Base-by-base conservation (phyloP, 2,329 filamentous ascomycete genomes). In the Diaporthe sp. region DNA sequence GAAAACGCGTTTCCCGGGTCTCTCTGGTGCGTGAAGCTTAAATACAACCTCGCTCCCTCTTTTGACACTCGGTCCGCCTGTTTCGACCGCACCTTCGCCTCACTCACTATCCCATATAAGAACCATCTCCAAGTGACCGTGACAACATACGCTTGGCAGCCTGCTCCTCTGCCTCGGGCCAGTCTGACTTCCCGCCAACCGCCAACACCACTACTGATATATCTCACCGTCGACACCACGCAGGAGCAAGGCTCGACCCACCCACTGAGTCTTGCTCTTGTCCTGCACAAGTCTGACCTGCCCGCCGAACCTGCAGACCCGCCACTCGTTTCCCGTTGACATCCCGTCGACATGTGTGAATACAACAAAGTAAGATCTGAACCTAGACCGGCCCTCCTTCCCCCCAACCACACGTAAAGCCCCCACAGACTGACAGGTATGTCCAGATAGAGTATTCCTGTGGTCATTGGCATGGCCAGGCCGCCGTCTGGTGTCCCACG, bases 371-470 rank as follows among this genome's bases (percentile, higher is more conserved):
- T 76, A 69, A 55, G 55, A 61, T 15, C 55, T 70, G 19, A 8
- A 8, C 52, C 66, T 13, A 7, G 42, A 47, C 42, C 17, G 22
- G 25, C 22, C 6, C 42, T 45, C n/a, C 7, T 19, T 5, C 40
- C 6, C 5, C 33, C 17, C 35, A 38, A 25, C 42, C 22, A 52
- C 22, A 7, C 5, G 4, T 35, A 57, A 57, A 28, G 38, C 10
- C 28, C 13, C 22, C 42, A 13, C 9, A 58, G 28, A 28, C 64
- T 64, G n/a, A 55, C 45, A 57, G 12, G 61, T 30, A n/a, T 61
- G n/a, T 28, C 33, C 19, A 71, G 87, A 87, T 87, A 74, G 86
- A 89, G 75, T 84, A 89, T 75, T 87, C 87, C 80, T 89, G 88
- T 76, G 84, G 87, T 71, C 86, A 89, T 80, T 88, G 87, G 82